phyloP scores from a whole-genome alignment of 345 rosid species.

The Rhizophora mangle region DNA sequence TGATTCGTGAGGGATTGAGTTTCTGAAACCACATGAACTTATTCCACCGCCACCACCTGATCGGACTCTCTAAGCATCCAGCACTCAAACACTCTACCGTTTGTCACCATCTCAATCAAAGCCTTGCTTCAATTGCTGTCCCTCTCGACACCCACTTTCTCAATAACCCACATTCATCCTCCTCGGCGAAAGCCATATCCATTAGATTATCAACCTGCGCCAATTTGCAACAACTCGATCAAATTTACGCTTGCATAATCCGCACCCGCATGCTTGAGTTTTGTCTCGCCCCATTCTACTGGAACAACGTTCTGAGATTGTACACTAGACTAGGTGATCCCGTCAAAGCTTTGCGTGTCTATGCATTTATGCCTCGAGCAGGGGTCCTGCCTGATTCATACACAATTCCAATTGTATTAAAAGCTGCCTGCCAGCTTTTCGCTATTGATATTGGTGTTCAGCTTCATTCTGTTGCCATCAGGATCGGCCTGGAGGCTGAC shows the following conservation, averaged over 20 bases:
- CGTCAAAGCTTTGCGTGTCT: conserved; percentile 41
- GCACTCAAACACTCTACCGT: conserved; percentile 5
- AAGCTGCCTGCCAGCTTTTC: conserved; percentile 47
- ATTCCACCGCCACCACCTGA: conserved; percentile 1
- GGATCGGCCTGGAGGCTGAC: conserved; percentile 47
- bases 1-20: no score
- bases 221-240: conserved; percentile 40
- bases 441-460: conserved; percentile 46
- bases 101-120: conserved; percentile 16
- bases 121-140: conserved; percentile 15
- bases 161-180: neutral
- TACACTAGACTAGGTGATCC: conserved; percentile 59
- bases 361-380: conserved; percentile 51
- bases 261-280: conserved; percentile 43
- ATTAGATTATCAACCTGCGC: conserved; percentile 41
- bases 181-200: conserved; percentile 34
- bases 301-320: conserved; percentile 72
- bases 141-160: neutral
- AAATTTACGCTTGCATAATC: conserved; percentile 49
- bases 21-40: conserved; percentile 7
- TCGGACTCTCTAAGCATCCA: neutral
- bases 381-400: conserved; percentile 60
- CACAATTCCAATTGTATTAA: conserved; percentile 62
- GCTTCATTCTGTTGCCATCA: conserved; percentile 57
- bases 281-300: conserved; percentile 42